phyloP scores from a whole-genome alignment of 495 filamentous ascomycete species.

The Trichoderma asperelloides region DNA sequence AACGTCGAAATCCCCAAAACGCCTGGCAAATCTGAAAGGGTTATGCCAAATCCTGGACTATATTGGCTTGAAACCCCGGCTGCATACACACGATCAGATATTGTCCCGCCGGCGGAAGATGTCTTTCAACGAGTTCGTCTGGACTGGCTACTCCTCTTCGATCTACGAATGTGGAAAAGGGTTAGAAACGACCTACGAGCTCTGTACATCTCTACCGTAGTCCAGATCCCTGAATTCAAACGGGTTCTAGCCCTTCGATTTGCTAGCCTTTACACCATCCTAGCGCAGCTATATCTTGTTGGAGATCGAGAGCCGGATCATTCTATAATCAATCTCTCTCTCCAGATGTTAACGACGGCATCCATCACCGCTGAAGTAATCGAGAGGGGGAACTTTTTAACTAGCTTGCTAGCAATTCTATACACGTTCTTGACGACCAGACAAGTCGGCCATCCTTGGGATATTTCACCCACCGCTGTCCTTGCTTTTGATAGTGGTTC shows the following conservation, averaged over 20 bases:
- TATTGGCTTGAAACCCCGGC: slow-evolving; percentile 83
- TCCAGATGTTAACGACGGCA: slow-evolving; percentile 94
- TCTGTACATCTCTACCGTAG: slow-evolving; percentile 91
- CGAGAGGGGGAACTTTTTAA: slow-evolving; percentile 90
- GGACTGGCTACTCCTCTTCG: slow-evolving; percentile 95
- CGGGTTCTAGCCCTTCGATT: slow-evolving; percentile 88
- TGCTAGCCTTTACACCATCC: slow-evolving; percentile 82
- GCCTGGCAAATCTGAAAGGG: slow-evolving; percentile 28
- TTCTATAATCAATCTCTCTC: slow-evolving; percentile 92
- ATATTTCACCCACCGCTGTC: slow-evolving; percentile 73
- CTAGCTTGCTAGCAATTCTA: slow-evolving; percentile 87
- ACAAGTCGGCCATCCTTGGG: slow-evolving; percentile 86
- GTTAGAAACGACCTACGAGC: slow-evolving; percentile 82
- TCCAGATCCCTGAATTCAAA: slow-evolving; percentile 92
- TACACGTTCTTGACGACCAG: slow-evolving; percentile 95
- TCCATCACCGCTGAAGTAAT: slow-evolving; percentile 94
- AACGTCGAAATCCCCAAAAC: slow-evolving; percentile 51
- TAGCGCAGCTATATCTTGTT: slow-evolving; percentile 92
- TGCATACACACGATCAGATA: slow-evolving; percentile 47
- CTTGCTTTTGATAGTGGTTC: slow-evolving; percentile 88
- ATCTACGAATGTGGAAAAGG: slow-evolving; percentile 93
- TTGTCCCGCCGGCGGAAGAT: slow-evolving; percentile 68
- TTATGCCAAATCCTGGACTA: slow-evolving; percentile 45
- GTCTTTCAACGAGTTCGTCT: slow-evolving; percentile 78
- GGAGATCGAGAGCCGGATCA: slow-evolving; percentile 95